A percentile compares a stretch with the other conserved stretches of the same genome.
Conservation (phyloP, 495 filamentous ascomycete genomes). For the Talaromyces thailandensis region DNA sequence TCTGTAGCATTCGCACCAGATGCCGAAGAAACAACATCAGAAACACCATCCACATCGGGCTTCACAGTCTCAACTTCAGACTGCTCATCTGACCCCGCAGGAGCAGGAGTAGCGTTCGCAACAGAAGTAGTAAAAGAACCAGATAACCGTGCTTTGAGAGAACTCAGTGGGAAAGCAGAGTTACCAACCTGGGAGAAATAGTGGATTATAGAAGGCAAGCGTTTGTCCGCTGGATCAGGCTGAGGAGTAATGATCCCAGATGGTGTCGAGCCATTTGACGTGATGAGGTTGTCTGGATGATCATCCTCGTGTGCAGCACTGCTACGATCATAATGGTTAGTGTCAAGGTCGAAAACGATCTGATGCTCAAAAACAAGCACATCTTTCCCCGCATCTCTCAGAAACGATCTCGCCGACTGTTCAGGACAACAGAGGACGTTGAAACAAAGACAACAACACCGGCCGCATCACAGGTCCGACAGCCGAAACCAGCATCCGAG, state of each 20-base stretch:
- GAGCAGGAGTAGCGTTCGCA: conserved; percentile 12
- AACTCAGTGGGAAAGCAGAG: conserved; percentile 43
- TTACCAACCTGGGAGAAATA: conserved; percentile 97
- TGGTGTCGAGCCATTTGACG: conserved; percentile 68
- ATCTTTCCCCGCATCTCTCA: background rate
- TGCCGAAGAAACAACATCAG: conserved; percentile 18
- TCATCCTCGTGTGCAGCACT: conserved; percentile 53
- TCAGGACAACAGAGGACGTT: background rate
- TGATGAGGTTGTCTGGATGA: conserved; percentile 58
- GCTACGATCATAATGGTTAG: conserved; percentile 8
- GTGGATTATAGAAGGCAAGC: conserved; percentile 82
- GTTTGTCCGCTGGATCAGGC: conserved; percentile 82
- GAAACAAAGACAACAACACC: background rate
- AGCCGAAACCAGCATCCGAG: background rate
- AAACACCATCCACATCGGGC: conserved; percentile 13
- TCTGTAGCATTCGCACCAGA: conserved; percentile 31
- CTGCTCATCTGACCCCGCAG: conserved; percentile 15
- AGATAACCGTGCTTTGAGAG: conserved; percentile 39
- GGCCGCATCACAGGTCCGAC: background rate
- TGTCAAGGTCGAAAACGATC: background rate
- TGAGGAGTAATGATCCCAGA: conserved; percentile 81
- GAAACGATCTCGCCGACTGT: background rate
- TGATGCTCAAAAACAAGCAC: background rate
- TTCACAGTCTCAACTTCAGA: conserved; percentile 11
- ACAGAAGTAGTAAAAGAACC: conserved; percentile 32